phyloP scores from a whole-genome alignment of 2,329 filamentous ascomycete genomes.

The Dothidotthia symphoricarpi region DNA sequence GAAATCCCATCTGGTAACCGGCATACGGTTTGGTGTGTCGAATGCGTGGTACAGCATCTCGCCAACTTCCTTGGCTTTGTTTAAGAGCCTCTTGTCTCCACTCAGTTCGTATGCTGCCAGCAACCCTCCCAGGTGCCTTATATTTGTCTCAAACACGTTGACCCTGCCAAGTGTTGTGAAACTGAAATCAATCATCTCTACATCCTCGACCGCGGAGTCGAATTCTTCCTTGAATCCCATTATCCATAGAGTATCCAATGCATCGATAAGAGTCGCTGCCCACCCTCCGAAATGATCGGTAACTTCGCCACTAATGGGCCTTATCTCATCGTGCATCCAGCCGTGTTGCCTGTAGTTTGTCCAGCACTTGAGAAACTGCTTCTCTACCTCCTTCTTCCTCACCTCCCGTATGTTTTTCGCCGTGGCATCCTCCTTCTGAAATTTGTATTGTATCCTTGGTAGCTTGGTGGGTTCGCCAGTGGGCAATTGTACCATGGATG shows the following conservation, averaged over 20 bases:
- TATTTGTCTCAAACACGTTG: slow-evolving; percentile 53
- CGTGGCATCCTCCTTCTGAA: slow-evolving; percentile 38
- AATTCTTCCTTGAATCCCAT: slow-evolving; percentile 52
- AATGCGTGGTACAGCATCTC: slow-evolving; percentile 80
- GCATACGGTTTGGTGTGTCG: slow-evolving; percentile 93
- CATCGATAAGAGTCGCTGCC: slow-evolving; percentile 49
- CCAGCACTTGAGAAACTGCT: slow-evolving; percentile 48
- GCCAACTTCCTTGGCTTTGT: slow-evolving; percentile 76
- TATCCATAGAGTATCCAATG: slow-evolving; percentile 49
- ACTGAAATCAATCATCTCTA: slow-evolving; percentile 46
- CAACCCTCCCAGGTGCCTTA: slow-evolving; percentile 85
- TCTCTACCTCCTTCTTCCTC: slow-evolving; percentile 41
- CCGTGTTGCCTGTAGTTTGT: slow-evolving; percentile 45
- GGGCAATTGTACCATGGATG: slow-evolving; percentile 39
- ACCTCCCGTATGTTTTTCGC: slow-evolving; percentile 35
- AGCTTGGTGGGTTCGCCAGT: slow-evolving; percentile 39
- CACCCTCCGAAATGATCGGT: slow-evolving; percentile 49
- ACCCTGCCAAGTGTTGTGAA: slow-evolving; percentile 40
- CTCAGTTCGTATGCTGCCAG: slow-evolving; percentile 85
- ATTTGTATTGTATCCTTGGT: slow-evolving; percentile 46
- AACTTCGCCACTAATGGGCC: slow-evolving; percentile 43
- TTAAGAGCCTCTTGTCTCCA: slow-evolving; percentile 67
- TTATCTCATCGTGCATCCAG: slow-evolving; percentile 52
- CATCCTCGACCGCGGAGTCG: slow-evolving; percentile 45
- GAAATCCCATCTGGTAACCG: slow-evolving; percentile 52